Evolutionary conservation across 768 basidiomycete genomes (phyloP), one percentile per base, ranked within the genome.

Genomic region (Termitomyces sp.): DNA sequence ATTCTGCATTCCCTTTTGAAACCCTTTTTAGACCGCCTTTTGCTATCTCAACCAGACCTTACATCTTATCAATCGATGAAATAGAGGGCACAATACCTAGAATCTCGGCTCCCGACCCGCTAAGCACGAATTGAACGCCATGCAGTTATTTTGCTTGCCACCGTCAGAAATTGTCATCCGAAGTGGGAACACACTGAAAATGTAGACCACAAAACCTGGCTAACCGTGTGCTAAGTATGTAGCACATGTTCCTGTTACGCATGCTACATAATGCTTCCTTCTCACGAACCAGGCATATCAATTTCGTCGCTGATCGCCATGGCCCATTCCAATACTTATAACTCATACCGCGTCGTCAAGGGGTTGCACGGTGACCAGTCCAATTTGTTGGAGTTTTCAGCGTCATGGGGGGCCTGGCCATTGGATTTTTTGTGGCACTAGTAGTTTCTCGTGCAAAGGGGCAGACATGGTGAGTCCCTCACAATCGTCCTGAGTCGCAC

Each of bases 401-500:
- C 38, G 5, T 33, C 32, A 60, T 63, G 58, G 57, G 7, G 24
- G 24, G 54, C 48, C 20, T 33, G 24, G 20, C n/a, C 5, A 7
- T 63, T n/a, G 49, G 50, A 6, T 22, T 60, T 20, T 35, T 57
- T 36, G 28, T 50, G 4, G 45, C 33, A 48, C 53, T 54, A 13
- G 16, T 63, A 18, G 53, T 54, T 20, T 20, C 56, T 15, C 33
- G 55, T 36, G 57, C 48, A 18, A 59, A 13, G 50, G 67, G 60
- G 18, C 62, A 68, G 51, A 68, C 67, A 62, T 68, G 67, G 67
- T 66, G 13, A 51, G 63, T 50, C 22, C 0, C 33, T 40, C 20
- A 46, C 18, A 28, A 18, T 28, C 2, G 24, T 22, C 24, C 16
- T 28, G 20, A 52, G 11, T 0, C 39, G 13, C 4, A 18, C 8